Evolutionary conservation across 2,329 filamentous ascomycete genomes (phyloP), one percentile per base, ranked within the genome.

Genomic region (Trichoderma sp.): DNA sequence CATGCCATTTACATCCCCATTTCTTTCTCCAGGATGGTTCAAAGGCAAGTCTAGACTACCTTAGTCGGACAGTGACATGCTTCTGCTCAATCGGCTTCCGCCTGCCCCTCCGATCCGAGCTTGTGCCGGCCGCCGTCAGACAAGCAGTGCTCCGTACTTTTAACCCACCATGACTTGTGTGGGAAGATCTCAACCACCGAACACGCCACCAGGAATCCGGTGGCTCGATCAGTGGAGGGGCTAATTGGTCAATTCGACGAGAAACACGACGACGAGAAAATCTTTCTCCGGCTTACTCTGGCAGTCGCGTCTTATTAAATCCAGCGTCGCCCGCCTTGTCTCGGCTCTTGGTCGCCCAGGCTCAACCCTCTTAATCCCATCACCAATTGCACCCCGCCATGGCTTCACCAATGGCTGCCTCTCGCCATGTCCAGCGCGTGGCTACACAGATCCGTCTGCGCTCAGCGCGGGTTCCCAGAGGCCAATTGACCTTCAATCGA

Each of bases 351-450:
- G 9, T 64, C 28, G 23, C 32, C 32, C 34, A 23, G 39, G 28
- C 32, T 63, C 68, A 55, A 30, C 58, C 43, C 28, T 43, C 15
- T 57, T 20, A 8, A 39, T 39, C 64, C 7, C 20, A 17, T 34
- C 32, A 23, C 32, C 32, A 23, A 39, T 23, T 39, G 32, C 47
- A 55, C 50, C 68, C 43, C 59, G 58, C 70, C 63, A 61, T 53
- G 57, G 62, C 66, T 36, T 26, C 55, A 43, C 32, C 64, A 55
- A 80, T 81, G 80, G 78, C 80, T 74, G 75, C 78, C 70, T 76
- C 74, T 70, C 76, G 76, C 74, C 75, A 76, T 73, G 72, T 74
- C 63, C 79, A 77, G 69, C 78, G 79, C 74, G 73, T 79, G 74
- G 77, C 75, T 70, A 75, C 77, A 71, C 76, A 78, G 74, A 75